Conservation (phyloP, 1,139 yeast genomes). For the Candida sanyaensis region DNA sequence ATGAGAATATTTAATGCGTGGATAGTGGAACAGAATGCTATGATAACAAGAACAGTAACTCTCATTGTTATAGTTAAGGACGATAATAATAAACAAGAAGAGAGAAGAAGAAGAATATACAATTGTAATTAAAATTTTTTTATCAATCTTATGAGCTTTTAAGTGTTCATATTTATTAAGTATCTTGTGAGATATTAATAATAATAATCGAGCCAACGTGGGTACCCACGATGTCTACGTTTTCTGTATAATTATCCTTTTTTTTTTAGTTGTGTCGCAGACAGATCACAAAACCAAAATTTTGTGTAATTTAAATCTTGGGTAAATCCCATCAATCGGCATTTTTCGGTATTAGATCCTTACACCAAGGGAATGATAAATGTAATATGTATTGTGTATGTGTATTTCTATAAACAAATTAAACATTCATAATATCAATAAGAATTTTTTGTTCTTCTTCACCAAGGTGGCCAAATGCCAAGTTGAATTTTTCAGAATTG, state of each 20-base stretch:
- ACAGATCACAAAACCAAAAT: too few species aligned
- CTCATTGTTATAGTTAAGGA: not conserved
- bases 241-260: too few species aligned
- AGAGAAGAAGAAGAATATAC: not conserved
- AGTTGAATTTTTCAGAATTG: constrained; percentile 14
- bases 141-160: not conserved
- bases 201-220: not conserved
- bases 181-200: not conserved
- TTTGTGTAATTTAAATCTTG: too few species aligned
- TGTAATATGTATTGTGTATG: not conserved
- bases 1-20: constrained; percentile 29
- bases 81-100: not conserved
- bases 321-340: too few species aligned
- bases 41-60: not conserved
- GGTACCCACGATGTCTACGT: not conserved
- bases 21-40: constrained; percentile 4
- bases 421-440: constrained; percentile 12
- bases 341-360: too few species aligned
- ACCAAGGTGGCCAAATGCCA: constrained; percentile 17
- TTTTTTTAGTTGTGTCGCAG: too few species aligned
- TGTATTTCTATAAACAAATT: constrained; percentile 3
- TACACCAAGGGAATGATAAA: too few species aligned
- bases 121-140: not conserved
- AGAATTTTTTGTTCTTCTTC: constrained; percentile 15
- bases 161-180: not conserved